These are phyloP conservation scores for Globisporangium megalacanthum DNA, from an alignment of 352 stramenopile species.

Conservation along the genomic window DNA sequence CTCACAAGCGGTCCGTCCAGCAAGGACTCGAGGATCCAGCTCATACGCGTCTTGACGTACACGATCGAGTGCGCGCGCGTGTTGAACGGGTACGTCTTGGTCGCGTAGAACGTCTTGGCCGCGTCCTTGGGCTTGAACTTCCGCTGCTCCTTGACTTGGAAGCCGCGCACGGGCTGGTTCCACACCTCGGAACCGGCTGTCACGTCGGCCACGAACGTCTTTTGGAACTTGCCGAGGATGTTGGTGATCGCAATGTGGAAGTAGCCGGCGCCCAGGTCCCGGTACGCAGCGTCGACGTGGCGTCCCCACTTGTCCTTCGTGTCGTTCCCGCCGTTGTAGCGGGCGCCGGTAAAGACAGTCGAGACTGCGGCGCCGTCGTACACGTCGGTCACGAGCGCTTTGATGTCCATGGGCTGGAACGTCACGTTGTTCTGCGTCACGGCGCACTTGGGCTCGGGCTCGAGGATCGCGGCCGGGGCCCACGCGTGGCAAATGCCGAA, in stretches of 20 bases:
- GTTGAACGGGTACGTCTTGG: conserved; percentile 59
- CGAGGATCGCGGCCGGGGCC: conserved; percentile 48
- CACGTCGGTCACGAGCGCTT: conserved; percentile 12
- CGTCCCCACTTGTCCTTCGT: conserved; percentile 12
- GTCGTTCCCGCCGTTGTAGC: conserved; percentile 9
- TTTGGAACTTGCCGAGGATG: conserved; percentile 6
- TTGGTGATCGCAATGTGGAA: conserved; percentile 16
- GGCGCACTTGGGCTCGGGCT: conserved; percentile 36
- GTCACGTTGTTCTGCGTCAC: conserved; percentile 43
- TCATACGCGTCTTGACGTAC: conserved; percentile 50
- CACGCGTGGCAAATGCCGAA: conserved; percentile 62
- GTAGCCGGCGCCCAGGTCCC: conserved; percentile 11
- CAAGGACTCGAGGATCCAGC: conserved; percentile 49
- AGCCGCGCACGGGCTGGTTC: conserved; percentile 51
- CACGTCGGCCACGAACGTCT: conserved; percentile 11
- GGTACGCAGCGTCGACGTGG: conserved; percentile 1
- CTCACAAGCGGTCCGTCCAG: conserved; percentile 46
- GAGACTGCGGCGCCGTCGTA: conserved; percentile 9
- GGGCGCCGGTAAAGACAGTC: conserved; percentile 13
- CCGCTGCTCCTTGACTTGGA: conserved; percentile 38
- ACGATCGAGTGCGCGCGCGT: conserved; percentile 39
- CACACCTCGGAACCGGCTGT: conserved; percentile 47
- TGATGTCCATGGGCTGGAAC: conserved; percentile 46
- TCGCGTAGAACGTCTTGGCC: conserved; percentile 40
- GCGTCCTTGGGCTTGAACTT: conserved; percentile 30